Evolutionary conservation across 2,329 filamentous ascomycete species (phyloP), one percentile per base, ranked within the genome.

Genomic region (Madurella fahalii): DNA sequence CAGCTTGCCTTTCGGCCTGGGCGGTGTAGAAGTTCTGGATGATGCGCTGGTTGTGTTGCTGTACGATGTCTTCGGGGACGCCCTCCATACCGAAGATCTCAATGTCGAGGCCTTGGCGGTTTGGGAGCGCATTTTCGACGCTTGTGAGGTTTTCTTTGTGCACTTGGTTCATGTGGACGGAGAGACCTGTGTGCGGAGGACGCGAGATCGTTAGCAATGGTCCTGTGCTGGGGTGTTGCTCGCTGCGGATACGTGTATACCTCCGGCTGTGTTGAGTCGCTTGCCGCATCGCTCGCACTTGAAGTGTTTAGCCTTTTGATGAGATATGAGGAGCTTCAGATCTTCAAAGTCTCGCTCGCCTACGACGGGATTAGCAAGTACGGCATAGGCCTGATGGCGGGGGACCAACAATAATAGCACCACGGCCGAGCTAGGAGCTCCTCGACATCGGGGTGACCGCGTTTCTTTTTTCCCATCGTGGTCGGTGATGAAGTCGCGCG

Each of bases 51-150:
- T 89, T 87, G 77, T 96, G 92, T 67, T 88, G 83, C 65, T 90
- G 82, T 54, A 90, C 76, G 58, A 95, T 82, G 54, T 96, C 90
- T 55, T 90, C 87, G 2, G 94, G 94, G 39, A 97, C 90, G 67
- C 94, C 94, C 71, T 96, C 91, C 89, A 96, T 96, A 67, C 93
- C 94, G 69, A 97, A 99, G 66, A 99, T 96, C 73, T 99, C 94
- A 57, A 95, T 84, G 57, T 95, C 90, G 57, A 95, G 83, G 56
- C 87, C 87, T 60, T 90, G 84, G 59, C 94, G 85, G 66, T 93
- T 93, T 0, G 89, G 86, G 2, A 96, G 81, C 47, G 94, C 91
- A 78, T 97, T 96, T 65, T 96, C 93, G 67, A 99, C 91, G 43
- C 85, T 83, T 17, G 83, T 84, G 47, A 97, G 81, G 31, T 86